Evolutionary conservation across 805 yeast genomes (phyloP).

Genomic region (Starmerella bombicola): DNA sequence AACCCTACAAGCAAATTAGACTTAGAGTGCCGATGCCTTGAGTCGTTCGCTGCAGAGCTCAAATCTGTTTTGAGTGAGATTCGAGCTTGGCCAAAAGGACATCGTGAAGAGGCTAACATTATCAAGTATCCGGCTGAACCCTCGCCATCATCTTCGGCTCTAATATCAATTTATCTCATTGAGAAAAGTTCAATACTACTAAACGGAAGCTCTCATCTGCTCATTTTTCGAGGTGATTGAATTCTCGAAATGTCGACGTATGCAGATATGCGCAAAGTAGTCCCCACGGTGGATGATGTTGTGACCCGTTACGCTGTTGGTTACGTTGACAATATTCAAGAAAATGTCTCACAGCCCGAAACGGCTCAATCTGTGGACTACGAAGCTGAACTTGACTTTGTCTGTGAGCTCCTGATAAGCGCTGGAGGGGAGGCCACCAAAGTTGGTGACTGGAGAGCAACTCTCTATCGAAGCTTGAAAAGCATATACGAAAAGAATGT

Average conservation of each 20-base stretch:
- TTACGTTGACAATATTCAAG: constrained; percentile 67
- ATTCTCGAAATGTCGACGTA: constrained; percentile 20
- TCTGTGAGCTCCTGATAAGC: constrained; percentile 50
- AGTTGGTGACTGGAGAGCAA: constrained; percentile 42
- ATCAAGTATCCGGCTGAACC: too few relatives aligned
- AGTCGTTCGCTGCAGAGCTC: neutral
- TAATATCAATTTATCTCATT: too few relatives aligned
- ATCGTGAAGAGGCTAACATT: too few relatives aligned
- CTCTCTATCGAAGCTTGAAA: constrained; percentile 37
- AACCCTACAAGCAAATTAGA: too few relatives aligned
- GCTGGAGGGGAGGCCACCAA: constrained; percentile 69
- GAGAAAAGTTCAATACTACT: too few relatives aligned
- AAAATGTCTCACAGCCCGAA: constrained; percentile 70
- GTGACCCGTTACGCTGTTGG: constrained; percentile 89
- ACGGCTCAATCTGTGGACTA: constrained; percentile 59
- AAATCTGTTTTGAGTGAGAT: neutral
- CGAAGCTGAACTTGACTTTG: constrained; percentile 52
- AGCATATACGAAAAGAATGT: constrained; percentile 38
- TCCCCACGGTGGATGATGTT: constrained; percentile 71
- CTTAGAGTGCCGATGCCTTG: neutral
- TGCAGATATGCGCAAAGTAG: constrained; percentile 67
- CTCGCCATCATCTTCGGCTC: too few relatives aligned
- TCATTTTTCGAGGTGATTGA: too few relatives aligned
- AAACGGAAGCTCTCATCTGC: too few relatives aligned
- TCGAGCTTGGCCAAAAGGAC: too few relatives aligned